Base-by-base conservation (phyloP, 495 filamentous ascomycete genomes). In the Chaetomium cochliodes region DNA sequence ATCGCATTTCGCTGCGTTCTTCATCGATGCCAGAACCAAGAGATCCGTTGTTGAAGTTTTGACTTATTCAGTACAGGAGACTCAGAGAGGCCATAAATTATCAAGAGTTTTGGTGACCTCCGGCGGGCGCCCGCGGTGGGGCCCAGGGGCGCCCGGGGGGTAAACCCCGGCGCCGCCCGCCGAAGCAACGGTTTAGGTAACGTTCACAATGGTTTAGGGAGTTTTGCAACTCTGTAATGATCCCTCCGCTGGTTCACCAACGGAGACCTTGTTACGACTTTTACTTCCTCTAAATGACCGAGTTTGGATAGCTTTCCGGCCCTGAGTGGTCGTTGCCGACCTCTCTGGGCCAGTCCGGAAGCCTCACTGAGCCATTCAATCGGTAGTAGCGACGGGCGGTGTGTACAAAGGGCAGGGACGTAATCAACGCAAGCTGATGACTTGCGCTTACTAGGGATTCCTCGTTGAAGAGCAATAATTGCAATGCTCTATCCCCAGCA, bases 401-500 rank as follows among this genome's bases (percentile, higher is more conserved):
- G 83, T 88, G 82, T 86, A 86, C 79, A 86, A 87, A 87, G 82
- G 81, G 83, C 83, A 87, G 84, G 84, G 84, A 51, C 82, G 83
- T 87, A 88, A 86, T 88, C 81, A 87, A 85, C 83, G 81, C 84
- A 83, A 87, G 84, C 83, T 87, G 83, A 87, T 87, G 83, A 87
- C 82, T 86, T 82, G 80, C 82, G 83, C 84, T 86, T 87, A 87
- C 83, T 86, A 88, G 82, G 84, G 82, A 88, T 88, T 88, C 84
- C 84, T 88, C 83, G 82, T 87, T 88, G 84, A 88, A 88, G 85
- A 87, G 86, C 84, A 88, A 88, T 87, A 87, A 87, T 87, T 88
- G 84, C 84, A 88, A 88, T 88, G 84, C 83, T 87, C 84, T 88
- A 88, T 88, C 83, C 84, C 84, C 83, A 88, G 83, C 83, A 88